Conservation (phyloP, 495 filamentous ascomycete species). For the Cairneyella variabilis region DNA sequence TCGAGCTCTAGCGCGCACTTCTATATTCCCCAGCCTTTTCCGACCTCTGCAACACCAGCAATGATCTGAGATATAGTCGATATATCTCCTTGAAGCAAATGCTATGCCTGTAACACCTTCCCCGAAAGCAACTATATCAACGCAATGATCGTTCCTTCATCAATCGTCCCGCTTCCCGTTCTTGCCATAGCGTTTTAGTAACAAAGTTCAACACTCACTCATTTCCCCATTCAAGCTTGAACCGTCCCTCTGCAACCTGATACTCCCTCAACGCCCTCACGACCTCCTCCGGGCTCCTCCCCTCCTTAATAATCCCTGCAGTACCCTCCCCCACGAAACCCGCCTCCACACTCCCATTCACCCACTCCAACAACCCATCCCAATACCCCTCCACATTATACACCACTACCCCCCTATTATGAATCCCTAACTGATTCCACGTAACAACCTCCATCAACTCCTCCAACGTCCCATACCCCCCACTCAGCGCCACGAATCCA, state of each 20-base stretch:
- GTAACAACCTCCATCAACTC: slow-evolving; percentile 95
- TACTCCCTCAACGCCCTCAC: slow-evolving; percentile 69
- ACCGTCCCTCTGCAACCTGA: slow-evolving; percentile 64
- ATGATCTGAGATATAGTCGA: no score
- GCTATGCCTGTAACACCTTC: no score
- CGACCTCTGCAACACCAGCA: no score
- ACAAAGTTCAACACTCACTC: no score
- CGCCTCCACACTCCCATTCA: slow-evolving; percentile 67
- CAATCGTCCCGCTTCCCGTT: no score
- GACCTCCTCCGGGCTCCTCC: slow-evolving; percentile 65
- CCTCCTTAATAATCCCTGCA: slow-evolving; percentile 73
- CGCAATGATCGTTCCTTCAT: no score
- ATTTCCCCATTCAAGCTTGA: slow-evolving; percentile 74
- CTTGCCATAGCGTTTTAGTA: no score
- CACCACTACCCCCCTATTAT: slow-evolving; percentile 73
- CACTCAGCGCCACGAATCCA: slow-evolving; percentile 86
- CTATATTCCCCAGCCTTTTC: no score
- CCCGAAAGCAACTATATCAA: no score
- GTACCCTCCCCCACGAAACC: slow-evolving; percentile 72
- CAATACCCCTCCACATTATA: slow-evolving; percentile 89
- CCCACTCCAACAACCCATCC: slow-evolving; percentile 80
- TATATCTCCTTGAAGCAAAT: no score
- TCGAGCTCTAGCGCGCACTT: not conserved
- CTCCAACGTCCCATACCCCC: slow-evolving; percentile 93
- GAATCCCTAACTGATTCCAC: slow-evolving; percentile 97